phyloP scores from a whole-genome alignment of 805 yeast species.

The Scheffersomyces ergatensis region DNA sequence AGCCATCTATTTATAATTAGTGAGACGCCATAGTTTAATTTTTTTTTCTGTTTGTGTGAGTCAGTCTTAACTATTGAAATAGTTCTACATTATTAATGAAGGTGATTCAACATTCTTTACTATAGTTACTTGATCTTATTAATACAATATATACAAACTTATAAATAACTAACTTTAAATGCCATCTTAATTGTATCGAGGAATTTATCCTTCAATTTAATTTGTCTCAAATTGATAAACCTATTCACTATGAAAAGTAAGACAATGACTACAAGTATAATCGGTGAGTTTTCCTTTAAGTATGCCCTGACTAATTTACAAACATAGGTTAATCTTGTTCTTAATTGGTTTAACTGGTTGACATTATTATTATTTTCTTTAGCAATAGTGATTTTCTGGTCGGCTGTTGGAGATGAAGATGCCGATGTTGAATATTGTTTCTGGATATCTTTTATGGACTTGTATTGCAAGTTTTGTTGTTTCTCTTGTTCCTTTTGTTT shows the following conservation, averaged over 20 bases:
- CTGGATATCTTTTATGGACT: conserved; percentile 13
- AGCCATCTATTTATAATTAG: too few relatives aligned
- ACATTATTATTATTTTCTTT: background rate
- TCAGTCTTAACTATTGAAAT: background rate
- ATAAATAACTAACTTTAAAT: conserved; percentile 40
- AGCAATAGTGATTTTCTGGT: background rate
- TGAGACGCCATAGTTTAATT: too few relatives aligned
- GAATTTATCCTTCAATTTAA: conserved; percentile 27
- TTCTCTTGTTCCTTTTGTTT: conserved; percentile 12
- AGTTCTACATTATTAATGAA: too few relatives aligned
- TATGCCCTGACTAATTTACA: conserved; percentile 17
- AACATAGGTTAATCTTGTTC: conserved; percentile 13
- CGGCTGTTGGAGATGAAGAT: conserved; percentile 2
- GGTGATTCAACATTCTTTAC: too few relatives aligned
- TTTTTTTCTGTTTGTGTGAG: too few relatives aligned
- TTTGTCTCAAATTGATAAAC: conserved; percentile 19
- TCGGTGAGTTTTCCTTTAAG: conserved; percentile 25
- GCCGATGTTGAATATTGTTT: conserved; percentile 11
- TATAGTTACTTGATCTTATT: too few relatives aligned
- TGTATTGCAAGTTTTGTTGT: conserved; percentile 21
- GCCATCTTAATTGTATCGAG: conserved; percentile 42
- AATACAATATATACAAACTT: conserved; percentile 3
- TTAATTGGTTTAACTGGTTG: conserved; percentile 7
- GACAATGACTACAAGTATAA: conserved; percentile 20
- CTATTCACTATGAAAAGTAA: conserved; percentile 17